Evolutionary conservation across 495 filamentous ascomycete genomes (phyloP).

Genomic region (Hypoxylon fuscum): DNA sequence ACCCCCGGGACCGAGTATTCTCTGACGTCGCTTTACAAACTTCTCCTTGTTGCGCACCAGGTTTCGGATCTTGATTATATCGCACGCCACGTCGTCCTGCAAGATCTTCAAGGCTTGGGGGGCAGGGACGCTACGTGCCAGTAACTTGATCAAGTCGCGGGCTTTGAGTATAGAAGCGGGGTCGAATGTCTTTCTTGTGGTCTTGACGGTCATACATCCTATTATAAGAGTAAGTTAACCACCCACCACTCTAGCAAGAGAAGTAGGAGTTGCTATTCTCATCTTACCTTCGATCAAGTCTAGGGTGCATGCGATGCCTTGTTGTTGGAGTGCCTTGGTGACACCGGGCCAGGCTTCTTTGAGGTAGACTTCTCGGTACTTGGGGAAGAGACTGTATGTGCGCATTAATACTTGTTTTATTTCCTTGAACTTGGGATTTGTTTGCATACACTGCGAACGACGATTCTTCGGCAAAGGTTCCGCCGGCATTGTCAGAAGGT

Average conservation of each 20-base stretch:
- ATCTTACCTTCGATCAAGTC: constrained; percentile 95
- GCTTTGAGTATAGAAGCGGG: constrained; percentile 95
- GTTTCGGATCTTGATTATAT: constrained; percentile 92
- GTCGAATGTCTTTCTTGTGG: constrained; percentile 93
- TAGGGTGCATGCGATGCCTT: constrained; percentile 84
- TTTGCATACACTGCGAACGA: constrained; percentile 47
- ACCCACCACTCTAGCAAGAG: background rate
- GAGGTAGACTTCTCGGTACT: constrained; percentile 91
- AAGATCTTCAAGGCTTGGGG: constrained; percentile 94
- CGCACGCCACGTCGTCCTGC: constrained; percentile 86
- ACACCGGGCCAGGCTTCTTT: constrained; percentile 83
- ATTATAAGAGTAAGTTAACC: constrained; percentile 1
- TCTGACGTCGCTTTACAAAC: constrained; percentile 94
- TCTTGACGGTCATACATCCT: constrained; percentile 88
- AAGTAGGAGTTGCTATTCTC: background rate
- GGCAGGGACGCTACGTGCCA: constrained; percentile 90
- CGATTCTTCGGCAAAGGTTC: constrained; percentile 91
- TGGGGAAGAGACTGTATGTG: constrained; percentile 76
- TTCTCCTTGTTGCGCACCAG: constrained; percentile 94
- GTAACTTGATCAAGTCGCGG: constrained; percentile 90
- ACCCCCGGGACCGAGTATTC: constrained; percentile 75
- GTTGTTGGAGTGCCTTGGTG: constrained; percentile 81
- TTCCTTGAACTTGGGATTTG: background rate
- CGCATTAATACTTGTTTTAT: background rate
- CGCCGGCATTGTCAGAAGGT: constrained; percentile 82